A percentile compares a stretch with the other conserved stretches of the same genome.
Conservation (phyloP, 768 basidiomycete genomes). For the Punctularia strigosozonata region DNA sequence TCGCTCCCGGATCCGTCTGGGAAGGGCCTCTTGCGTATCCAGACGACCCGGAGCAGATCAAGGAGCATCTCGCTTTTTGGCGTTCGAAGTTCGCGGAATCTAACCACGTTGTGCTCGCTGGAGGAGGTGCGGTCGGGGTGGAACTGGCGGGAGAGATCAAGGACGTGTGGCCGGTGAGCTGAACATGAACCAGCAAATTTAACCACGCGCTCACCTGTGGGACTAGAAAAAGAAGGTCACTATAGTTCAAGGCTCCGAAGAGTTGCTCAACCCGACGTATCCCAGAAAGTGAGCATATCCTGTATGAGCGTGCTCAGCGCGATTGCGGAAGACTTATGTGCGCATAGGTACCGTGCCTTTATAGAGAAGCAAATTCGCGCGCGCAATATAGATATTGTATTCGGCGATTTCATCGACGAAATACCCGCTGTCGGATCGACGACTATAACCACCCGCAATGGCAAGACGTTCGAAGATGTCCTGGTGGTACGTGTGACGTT, state of each 20-base stretch:
- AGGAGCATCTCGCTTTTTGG: constrained; percentile 17
- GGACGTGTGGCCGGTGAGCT: constrained; percentile 28
- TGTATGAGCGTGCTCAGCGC: no score
- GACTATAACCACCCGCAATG: constrained; percentile 37
- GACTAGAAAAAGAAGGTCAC: constrained; percentile 40
- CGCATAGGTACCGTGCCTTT: no score
- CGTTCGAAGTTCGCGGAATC: constrained; percentile 17
- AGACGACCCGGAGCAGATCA: constrained; percentile 13
- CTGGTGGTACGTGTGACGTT: constrained; percentile 37
- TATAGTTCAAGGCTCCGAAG: constrained; percentile 41
- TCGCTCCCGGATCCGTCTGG: constrained; percentile 50
- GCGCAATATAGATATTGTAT: constrained; percentile 7
- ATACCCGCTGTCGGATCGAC: constrained; percentile 24
- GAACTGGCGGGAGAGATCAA: constrained; percentile 34
- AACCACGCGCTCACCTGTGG: no score
- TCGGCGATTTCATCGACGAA: constrained; percentile 12
- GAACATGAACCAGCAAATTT: no score
- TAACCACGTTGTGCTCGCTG: constrained; percentile 20
- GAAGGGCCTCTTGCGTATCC: constrained; percentile 36
- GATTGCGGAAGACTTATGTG: no score
- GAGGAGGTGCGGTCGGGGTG: constrained; percentile 28
- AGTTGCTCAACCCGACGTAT: constrained; percentile 48
- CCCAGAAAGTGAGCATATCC: constrained; percentile 38
- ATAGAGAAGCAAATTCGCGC: constrained; percentile 20
- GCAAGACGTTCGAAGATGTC: constrained; percentile 31